Evolutionary conservation across 805 yeast genomes (phyloP).

Genomic region (Saturnispora sanitii): DNA sequence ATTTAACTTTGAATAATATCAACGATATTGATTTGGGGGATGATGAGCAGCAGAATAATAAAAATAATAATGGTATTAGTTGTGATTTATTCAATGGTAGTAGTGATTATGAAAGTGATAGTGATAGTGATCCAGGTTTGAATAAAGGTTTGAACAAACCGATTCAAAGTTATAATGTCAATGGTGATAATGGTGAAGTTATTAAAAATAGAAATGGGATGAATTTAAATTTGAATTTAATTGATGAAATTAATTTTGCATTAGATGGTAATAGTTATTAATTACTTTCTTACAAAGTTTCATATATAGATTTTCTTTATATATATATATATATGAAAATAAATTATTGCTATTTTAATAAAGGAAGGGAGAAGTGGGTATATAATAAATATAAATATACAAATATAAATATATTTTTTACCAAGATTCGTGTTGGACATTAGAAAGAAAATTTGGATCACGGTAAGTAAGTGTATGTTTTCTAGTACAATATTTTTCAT

Average conservation of each 20-base stretch:
- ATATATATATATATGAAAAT: not conserved
- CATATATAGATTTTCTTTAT: not conserved
- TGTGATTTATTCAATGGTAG: not conserved
- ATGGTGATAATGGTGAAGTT: not conserved
- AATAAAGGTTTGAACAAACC: too few relatives aligned
- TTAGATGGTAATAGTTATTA: conserved; percentile 8
- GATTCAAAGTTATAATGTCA: not conserved
- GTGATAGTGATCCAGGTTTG: conserved; percentile 2
- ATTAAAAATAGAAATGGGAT: not conserved
- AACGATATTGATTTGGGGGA: conserved; percentile 3
- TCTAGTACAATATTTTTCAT: too few relatives aligned
- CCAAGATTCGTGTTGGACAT: too few relatives aligned
- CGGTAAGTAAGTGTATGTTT: too few relatives aligned
- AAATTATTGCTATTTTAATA: too few relatives aligned
- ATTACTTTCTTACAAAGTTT: not conserved
- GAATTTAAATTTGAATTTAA: too few relatives aligned
- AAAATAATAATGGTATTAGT: too few relatives aligned
- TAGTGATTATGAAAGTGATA: not conserved
- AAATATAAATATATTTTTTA: too few relatives aligned
- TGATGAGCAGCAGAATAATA: not conserved
- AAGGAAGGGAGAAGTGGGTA: too few relatives aligned
- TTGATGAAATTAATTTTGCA: conserved; percentile 12
- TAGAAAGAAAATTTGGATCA: too few relatives aligned
- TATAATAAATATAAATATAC: too few relatives aligned
- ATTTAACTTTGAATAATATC: conserved; percentile 1